Percentiles rank a stretch among this genome's conserved stretches.
Conservation (phyloP, 2,329 filamentous ascomycete genomes). For the Myriosclerotinia duriaeana region DNA sequence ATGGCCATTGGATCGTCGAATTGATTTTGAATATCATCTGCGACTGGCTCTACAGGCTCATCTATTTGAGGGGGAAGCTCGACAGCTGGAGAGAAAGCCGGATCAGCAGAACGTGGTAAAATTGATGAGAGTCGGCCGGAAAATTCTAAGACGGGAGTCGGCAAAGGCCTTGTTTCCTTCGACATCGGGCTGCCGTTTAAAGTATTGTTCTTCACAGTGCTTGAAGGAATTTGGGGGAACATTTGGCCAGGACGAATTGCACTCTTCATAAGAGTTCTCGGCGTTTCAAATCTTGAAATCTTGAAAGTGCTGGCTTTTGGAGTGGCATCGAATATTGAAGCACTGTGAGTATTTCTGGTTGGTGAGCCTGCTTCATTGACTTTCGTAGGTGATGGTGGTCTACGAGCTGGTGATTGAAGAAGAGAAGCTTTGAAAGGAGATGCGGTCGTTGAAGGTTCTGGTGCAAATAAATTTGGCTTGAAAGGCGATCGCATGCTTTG, state of each 20-base stretch:
- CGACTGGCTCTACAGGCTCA: constrained; percentile 21
- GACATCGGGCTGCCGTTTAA: constrained; percentile 19
- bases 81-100: constrained; percentile 27
- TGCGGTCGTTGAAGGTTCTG: constrained; percentile 27
- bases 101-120: constrained; percentile 42
- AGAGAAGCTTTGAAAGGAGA: constrained; percentile 38
- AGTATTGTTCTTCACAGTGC: constrained; percentile 14
- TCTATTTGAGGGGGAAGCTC: constrained; percentile 25
- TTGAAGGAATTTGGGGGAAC: constrained; percentile 31
- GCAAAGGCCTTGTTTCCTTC: background rate
- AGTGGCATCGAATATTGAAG: constrained; percentile 32
- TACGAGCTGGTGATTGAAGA: constrained; percentile 40
- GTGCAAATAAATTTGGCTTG: constrained; percentile 35
- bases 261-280: constrained; percentile 36
- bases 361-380: constrained; percentile 38
- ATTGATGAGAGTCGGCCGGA: constrained; percentile 45
- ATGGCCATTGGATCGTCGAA: constrained; percentile 25
- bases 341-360: constrained; percentile 27
- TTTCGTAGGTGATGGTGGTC: constrained; percentile 40
- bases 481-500: constrained; percentile 38
- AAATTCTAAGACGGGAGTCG: constrained; percentile 37
- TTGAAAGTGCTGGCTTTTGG: constrained; percentile 38
- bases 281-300: constrained; percentile 39
- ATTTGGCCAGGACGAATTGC: constrained; percentile 31
- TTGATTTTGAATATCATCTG: constrained; percentile 18